Conservation (phyloP, 2,329 filamentous ascomycete genomes). For the Fusarium sp. region DNA sequence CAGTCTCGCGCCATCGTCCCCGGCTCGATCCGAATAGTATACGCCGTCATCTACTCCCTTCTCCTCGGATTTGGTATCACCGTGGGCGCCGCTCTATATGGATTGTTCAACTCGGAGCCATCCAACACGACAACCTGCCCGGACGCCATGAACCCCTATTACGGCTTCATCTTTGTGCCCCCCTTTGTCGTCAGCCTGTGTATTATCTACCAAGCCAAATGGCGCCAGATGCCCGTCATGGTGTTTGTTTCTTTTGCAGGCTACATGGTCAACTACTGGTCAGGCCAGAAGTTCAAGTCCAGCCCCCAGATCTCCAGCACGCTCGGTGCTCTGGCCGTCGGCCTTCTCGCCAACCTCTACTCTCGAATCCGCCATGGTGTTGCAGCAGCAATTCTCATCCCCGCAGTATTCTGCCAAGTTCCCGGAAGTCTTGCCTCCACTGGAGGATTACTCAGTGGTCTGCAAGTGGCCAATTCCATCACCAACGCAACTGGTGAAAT, state of each 20-base stretch:
- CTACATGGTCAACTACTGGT: constrained; percentile 82
- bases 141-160: constrained; percentile 57
- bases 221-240: constrained; percentile 84
- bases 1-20: constrained; percentile 77
- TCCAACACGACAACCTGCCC: constrained; percentile 59
- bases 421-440: constrained; percentile 62
- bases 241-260: constrained; percentile 78
- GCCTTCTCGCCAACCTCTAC: constrained; percentile 82
- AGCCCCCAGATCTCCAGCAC: constrained; percentile 83
- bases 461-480: constrained; percentile 59
- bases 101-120: constrained; percentile 68
- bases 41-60: constrained; percentile 79
- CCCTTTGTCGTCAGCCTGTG: constrained; percentile 79
- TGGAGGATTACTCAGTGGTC: constrained; percentile 60
- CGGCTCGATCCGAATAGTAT: constrained; percentile 79
- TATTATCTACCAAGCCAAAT: constrained; percentile 84
- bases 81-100: constrained; percentile 73
- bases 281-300: constrained; percentile 71
- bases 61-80: constrained; percentile 81
- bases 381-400: constrained; percentile 61
- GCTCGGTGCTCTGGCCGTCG: constrained; percentile 80
- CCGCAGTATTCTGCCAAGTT: constrained; percentile 63
- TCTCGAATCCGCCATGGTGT: constrained; percentile 69
- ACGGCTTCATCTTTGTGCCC: constrained; percentile 78
- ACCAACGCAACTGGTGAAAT: constrained; percentile 54